Evolutionary conservation across 805 yeast genomes (phyloP), one percentile per base, ranked within the genome.

Genomic region (Sugiyamaella smithiae): DNA sequence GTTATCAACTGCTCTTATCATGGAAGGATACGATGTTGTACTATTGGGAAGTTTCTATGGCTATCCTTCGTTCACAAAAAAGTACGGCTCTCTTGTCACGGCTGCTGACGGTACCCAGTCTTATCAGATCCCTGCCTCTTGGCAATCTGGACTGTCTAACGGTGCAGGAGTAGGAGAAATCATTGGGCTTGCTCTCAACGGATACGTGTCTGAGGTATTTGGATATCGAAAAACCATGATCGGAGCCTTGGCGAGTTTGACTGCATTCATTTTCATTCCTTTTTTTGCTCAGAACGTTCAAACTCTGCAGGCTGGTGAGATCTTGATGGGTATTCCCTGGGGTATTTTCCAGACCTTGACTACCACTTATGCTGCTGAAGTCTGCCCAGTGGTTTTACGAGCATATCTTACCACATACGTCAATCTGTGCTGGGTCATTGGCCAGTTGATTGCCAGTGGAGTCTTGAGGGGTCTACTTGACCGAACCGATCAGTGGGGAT

Each of bases 381-480:
- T 78, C 22, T 71, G 79, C 54, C 84, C 84, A 0, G 57, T 75
- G 5, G 72, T 70, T 4, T 65, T 80, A 43, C 68, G 84, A 53
- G 65, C 69, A 31, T 75, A 74, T 54, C 64, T 79, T 45, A 71
- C 82, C n/a, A 70, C 80, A 4, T 73, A 67, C 50, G 73, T 74
- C 52, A 77, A 77, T 60, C 57, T 74, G 44, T 75, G 81, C 57
- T 78, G 80, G 80, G 74, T 73, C 33, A 59, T 76, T 51, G 86
- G 86, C 32, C 84, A 79, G 58, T 66, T 81, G 32, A 65, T 80
- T 49, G 70, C 79, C 7, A 64, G 79, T 11, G 81, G 84, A 48
- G 75, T 80, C 14, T 64, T 71, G 56, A 69, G 67, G 53, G 77
- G 67, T 42, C 62, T 64, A 37, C 56, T 44, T 45, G 55, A 23